These are phyloP conservation scores for Aspergillus flavus DNA, from an alignment of 2,329 filamentous ascomycete species.

Conservation along the genomic window DNA sequence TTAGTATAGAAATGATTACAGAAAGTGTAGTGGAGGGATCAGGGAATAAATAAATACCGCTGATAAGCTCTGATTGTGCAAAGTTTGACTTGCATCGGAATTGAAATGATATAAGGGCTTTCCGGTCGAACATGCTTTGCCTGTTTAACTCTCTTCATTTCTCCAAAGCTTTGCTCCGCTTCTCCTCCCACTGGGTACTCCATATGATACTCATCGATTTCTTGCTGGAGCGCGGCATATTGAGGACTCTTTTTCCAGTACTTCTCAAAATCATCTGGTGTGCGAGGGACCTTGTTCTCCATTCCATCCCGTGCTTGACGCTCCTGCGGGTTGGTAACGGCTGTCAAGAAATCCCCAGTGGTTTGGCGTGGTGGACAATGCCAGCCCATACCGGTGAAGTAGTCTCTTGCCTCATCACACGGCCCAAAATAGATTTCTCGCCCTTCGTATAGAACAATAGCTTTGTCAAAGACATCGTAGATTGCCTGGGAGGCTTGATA, in stretches of 20 bases:
- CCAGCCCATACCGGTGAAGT: conserved; percentile 72
- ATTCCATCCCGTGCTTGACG: conserved; percentile 59
- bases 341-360: conserved; percentile 70
- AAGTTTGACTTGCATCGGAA: conserved; percentile 73
- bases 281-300: conserved; percentile 64
- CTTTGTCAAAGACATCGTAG: conserved; percentile 72
- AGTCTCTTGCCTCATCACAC: conserved; percentile 60
- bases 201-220: conserved; percentile 38
- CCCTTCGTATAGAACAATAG: conserved; percentile 73
- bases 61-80: conserved; percentile 80
- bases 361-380: conserved; percentile 68
- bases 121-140: conserved; percentile 41
- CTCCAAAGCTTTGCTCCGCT: conserved; percentile 33
- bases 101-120: conserved; percentile 76
- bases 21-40: background rate
- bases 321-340: conserved; percentile 66
- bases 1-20: conserved; percentile 11
- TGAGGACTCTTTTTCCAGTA: conserved; percentile 48
- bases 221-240: conserved; percentile 33
- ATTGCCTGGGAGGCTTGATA: conserved; percentile 58
- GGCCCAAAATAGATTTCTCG: conserved; percentile 76
- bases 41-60: conserved; percentile 45
- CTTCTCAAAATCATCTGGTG: conserved; percentile 66
- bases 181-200: conserved; percentile 37
- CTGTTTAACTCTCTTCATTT: conserved; percentile 35